A percentile compares a stretch with the other conserved stretches of the same genome.
phyloP scores from a whole-genome alignment of 768 basidiomycete species.

The Mycena floridula region DNA sequence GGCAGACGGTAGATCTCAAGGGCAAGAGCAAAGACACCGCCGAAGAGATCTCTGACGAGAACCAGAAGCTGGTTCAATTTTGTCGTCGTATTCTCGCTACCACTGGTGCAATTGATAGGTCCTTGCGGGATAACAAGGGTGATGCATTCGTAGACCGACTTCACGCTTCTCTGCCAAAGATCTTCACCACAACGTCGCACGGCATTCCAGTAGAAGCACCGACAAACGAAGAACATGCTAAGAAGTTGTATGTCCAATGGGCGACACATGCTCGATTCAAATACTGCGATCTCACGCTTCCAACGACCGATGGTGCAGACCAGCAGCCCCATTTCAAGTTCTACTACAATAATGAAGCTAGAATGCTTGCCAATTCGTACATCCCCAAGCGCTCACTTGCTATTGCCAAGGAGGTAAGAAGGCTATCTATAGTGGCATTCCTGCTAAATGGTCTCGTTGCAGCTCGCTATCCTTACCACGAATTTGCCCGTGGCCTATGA shows the following conservation, averaged over 20 bases:
- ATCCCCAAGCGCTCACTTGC: slow-evolving; percentile 90
- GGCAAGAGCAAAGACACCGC: slow-evolving; percentile 59
- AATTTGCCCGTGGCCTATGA: slow-evolving; percentile 94
- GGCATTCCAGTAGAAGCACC: slow-evolving; percentile 43
- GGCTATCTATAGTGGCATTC: neutral
- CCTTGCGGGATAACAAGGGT: slow-evolving; percentile 85
- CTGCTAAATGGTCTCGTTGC: slow-evolving; percentile 8
- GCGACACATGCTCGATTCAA: slow-evolving; percentile 79
- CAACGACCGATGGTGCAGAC: slow-evolving; percentile 36
- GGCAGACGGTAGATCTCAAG: slow-evolving; percentile 64
- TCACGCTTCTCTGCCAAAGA: slow-evolving; percentile 69
- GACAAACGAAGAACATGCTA: slow-evolving; percentile 58
- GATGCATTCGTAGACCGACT: slow-evolving; percentile 78
- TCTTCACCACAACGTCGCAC: slow-evolving; percentile 39
- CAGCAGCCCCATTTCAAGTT: slow-evolving; percentile 72
- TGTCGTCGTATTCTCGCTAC: slow-evolving; percentile 83
- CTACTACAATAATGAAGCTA: slow-evolving; percentile 75
- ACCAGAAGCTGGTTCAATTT: slow-evolving; percentile 70
- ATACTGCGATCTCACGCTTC: slow-evolving; percentile 79
- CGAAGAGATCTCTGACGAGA: slow-evolving; percentile 57
- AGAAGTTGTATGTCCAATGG: slow-evolving; percentile 78
- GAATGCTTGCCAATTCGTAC: slow-evolving; percentile 78
- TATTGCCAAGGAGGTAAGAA: slow-evolving; percentile 84
- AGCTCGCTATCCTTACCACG: slow-evolving; percentile 91
- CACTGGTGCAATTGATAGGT: slow-evolving; percentile 80